Evolutionary conservation across 2,329 filamentous ascomycete genomes (phyloP).

Genomic region (Sporothrix inflata): DNA sequence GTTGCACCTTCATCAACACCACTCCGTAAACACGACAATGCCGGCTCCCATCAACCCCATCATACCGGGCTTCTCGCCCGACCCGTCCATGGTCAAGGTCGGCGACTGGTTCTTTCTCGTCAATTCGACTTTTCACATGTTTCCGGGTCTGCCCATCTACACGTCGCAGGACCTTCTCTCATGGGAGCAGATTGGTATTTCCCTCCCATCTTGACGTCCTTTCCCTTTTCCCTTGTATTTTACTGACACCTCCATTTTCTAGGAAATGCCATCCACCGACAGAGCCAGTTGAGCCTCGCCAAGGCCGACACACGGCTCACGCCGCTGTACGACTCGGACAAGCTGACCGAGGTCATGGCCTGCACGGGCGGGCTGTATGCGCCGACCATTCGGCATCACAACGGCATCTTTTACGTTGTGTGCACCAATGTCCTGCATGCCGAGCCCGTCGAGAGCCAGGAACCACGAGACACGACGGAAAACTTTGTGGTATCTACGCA

Average conservation of each 20-base stretch:
- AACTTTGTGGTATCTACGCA: slow-evolving; percentile 7
- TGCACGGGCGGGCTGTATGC: background rate
- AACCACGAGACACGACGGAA: background rate
- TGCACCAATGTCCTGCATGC: background rate
- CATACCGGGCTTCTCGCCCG: slow-evolving; percentile 7
- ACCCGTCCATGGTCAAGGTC: slow-evolving; percentile 13
- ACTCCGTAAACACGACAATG: background rate
- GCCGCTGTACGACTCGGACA: background rate
- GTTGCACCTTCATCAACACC: background rate
- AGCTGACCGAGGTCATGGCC: background rate
- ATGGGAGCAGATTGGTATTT: slow-evolving; percentile 3
- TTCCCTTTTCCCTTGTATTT: background rate
- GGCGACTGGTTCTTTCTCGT: slow-evolving; percentile 15
- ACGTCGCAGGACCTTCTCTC: background rate
- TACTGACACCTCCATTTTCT: background rate
- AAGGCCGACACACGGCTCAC: slow-evolving; percentile 18
- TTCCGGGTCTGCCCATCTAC: slow-evolving; percentile 14
- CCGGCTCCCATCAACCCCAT: slow-evolving; percentile 7
- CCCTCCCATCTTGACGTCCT: background rate
- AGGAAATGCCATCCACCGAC: slow-evolving; percentile 17
- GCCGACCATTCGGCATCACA: slow-evolving; percentile 4
- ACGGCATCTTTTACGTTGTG: background rate
- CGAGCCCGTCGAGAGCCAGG: background rate
- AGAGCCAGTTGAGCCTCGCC: slow-evolving; percentile 5
- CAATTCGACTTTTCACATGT: slow-evolving; percentile 15